A percentile compares a stretch with the other conserved stretches of the same genome.
phyloP scores from a whole-genome alignment of 306 rosid species.

The Corylus americana region DNA sequence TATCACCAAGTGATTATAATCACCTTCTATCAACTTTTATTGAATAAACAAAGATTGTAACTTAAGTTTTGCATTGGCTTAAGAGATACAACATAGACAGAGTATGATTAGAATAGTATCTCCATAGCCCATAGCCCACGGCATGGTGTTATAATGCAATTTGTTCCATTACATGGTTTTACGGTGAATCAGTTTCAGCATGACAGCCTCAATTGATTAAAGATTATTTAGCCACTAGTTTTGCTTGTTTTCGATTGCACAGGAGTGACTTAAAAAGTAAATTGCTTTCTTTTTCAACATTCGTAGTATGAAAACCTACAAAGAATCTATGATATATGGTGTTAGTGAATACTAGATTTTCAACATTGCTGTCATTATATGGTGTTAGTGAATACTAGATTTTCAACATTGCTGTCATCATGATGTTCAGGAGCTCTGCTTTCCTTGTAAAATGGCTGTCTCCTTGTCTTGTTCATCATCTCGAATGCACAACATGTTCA shows the following conservation, averaged over 20 bases:
- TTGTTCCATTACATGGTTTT: background rate
- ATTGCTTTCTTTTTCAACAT: background rate
- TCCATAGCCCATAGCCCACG: background rate
- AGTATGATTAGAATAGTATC: background rate
- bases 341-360: background rate
- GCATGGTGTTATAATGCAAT: background rate
- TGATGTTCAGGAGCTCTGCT: background rate
- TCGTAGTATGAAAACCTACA: background rate
- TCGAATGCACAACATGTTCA: background rate
- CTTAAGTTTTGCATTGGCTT: background rate
- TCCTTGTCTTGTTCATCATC: background rate
- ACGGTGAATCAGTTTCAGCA: background rate
- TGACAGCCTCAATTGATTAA: constrained; percentile 4
- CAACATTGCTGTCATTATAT: background rate
- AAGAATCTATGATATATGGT: background rate
- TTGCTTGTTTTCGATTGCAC: background rate
- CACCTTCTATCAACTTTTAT: background rate
- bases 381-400: background rate
- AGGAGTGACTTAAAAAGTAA: background rate
- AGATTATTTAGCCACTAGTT: background rate
- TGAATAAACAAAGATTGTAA: background rate
- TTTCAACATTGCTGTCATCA: background rate
- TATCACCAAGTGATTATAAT: background rate
- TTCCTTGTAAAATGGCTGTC: background rate
- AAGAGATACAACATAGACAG: background rate